Base-by-base conservation (phyloP, 306 rosid genomes). In the Cucumis hystrix region DNA sequence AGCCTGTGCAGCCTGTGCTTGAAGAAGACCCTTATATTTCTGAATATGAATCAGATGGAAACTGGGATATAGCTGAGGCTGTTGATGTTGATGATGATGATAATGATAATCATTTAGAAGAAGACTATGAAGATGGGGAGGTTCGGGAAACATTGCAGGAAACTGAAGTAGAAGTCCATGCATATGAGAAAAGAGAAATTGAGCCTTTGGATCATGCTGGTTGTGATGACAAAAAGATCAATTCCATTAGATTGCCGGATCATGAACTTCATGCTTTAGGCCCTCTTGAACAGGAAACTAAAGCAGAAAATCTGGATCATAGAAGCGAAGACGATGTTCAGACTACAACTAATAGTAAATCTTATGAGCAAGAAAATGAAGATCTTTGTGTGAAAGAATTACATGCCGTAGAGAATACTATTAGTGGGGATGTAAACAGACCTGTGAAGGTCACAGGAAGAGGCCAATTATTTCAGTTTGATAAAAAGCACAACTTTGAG, bases 41-140 rank as follows among this genome's bases (percentile, higher is more conserved):
- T 80, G 97, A 90, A 77, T 89, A 79, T 16, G 97, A 95, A 74
- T 95, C 97, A 20, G 97, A 95, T 83, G 96, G 85, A 23, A 91
- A 85, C 87, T 92, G 78, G 80, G 88, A 91, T 79, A 74, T 87
- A 58, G 89, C 88, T 77, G 80, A 84, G 84, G 79, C 86, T 67
- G 79, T 87, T 60, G n/a, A n/a, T n/a, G n/a, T n/a, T n/a, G 90
- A 86, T 74, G 84, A 33, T 33, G 37, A 33, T 33, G 37, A 80
- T 18, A 84, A 87, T 77, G 81, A 43, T 41, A 86, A 82, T 57
- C 80, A 60, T 80, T 83, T 84, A 65, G 88, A 80, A 64, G 93
- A 89, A 76, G 98, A 92, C 77, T 92, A 82, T 78, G 97, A 90
- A 85, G 97, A 95, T 76, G 98, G 97, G 30, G 92, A 95, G 87